Conservation (phyloP, 139 green algal genomes). For the Penium margaritaceum region DNA sequence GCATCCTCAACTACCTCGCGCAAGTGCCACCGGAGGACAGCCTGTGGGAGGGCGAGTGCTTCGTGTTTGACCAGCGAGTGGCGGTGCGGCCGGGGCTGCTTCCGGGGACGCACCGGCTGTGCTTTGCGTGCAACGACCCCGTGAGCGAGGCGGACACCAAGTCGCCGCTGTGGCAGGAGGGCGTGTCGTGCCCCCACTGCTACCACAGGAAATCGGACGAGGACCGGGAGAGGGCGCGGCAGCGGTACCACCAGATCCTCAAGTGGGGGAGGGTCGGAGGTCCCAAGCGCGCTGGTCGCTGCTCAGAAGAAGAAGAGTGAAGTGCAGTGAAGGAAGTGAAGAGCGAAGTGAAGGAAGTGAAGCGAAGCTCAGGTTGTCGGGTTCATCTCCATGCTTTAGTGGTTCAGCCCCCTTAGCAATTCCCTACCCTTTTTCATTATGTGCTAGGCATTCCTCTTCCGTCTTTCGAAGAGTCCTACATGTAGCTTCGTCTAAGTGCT, state of each 20-base stretch:
- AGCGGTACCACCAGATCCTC: conserved; percentile 18
- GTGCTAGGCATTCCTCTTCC: too few species aligned
- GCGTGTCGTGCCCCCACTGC: conserved; percentile 37
- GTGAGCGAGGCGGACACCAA: conserved; percentile 14
- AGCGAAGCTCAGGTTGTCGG: too few species aligned
- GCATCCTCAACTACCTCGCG: conserved; percentile 43
- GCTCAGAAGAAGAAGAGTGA: too few species aligned
- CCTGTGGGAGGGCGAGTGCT: conserved; percentile 44
- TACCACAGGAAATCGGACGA: conserved; percentile 12
- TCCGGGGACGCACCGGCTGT: conserved; percentile 15
- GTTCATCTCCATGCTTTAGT: too few species aligned
- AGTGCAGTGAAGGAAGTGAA: too few species aligned
- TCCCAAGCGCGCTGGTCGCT: neutral
- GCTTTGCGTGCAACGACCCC: conserved; percentile 32
- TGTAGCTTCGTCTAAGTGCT: too few species aligned
- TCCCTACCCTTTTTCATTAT: too few species aligned
- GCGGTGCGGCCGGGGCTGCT: conserved; percentile 18
- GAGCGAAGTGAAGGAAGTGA: too few species aligned
- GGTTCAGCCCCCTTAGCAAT: too few species aligned
- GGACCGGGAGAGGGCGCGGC: conserved; percentile 8
- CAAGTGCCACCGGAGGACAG: conserved; percentile 22
- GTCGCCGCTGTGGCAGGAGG: conserved; percentile 14
- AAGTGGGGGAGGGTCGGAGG: conserved; percentile 15
- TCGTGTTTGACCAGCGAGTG: conserved; percentile 40
- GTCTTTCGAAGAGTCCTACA: too few species aligned